Evolutionary conservation across 495 filamentous ascomycete species (phyloP).

Genomic region (Aspergillus cavernicola): DNA sequence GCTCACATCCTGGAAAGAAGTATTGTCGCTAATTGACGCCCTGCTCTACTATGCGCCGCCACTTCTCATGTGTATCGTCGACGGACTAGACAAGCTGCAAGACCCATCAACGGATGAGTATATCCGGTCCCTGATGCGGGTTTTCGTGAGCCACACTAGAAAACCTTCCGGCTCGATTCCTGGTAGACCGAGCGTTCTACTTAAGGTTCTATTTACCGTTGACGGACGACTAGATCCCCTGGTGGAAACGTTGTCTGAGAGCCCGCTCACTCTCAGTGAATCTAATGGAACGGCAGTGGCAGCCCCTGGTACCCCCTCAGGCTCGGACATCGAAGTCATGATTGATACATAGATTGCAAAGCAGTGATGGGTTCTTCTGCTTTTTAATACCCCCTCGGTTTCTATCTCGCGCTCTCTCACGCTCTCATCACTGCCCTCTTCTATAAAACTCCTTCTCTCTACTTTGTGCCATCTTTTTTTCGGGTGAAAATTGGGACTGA

Average conservation of each 20-base stretch:
- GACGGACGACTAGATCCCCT: slow-evolving; percentile 32
- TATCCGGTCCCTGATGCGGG: slow-evolving; percentile 35
- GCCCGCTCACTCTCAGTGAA: slow-evolving; percentile 31
- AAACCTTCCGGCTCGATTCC: slow-evolving; percentile 20
- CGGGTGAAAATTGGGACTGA: not conserved
- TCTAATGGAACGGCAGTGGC: slow-evolving; percentile 23
- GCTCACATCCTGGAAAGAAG: slow-evolving; percentile 39
- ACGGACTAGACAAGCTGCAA: slow-evolving; percentile 39
- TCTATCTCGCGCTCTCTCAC: not conserved
- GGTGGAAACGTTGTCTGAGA: slow-evolving; percentile 39
- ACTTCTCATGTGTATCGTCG: slow-evolving; percentile 41
- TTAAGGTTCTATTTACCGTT: slow-evolving; percentile 45
- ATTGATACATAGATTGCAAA: not conserved
- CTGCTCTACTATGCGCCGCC: slow-evolving; percentile 40
- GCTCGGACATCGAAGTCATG: slow-evolving; percentile 34
- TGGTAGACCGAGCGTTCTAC: slow-evolving; percentile 28
- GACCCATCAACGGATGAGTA: slow-evolving; percentile 34
- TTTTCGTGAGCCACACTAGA: slow-evolving; percentile 37
- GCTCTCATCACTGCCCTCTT: not conserved
- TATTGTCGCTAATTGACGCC: slow-evolving; percentile 37
- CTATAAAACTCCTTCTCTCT: not conserved
- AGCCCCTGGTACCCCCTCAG: slow-evolving; percentile 22
- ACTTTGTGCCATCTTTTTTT: not conserved
- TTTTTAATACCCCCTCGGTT: not conserved
- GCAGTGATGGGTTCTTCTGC: not conserved